Percentiles rank a stretch among this genome's conserved stretches.
Conservation (phyloP, 2,329 filamentous ascomycete species). For the Phialemoniopsis sp. region DNA sequence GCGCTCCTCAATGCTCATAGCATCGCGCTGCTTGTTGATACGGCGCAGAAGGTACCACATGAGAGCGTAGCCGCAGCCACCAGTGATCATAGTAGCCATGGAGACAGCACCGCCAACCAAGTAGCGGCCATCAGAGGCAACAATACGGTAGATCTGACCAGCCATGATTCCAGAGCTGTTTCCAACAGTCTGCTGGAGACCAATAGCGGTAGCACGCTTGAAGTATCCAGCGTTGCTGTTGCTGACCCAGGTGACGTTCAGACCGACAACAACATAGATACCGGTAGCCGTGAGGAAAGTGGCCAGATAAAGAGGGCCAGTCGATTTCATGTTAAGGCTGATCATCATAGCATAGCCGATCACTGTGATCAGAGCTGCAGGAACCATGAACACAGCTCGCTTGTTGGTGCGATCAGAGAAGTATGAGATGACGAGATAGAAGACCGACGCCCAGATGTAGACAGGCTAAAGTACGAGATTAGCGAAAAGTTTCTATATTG, state of each 20-base stretch:
- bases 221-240: conserved; percentile 12
- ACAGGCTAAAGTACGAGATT: too few species aligned
- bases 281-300: conserved; percentile 10
- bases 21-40: conserved; percentile 14
- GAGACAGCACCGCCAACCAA: too few species aligned
- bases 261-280: conserved; percentile 11
- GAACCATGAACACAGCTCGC: conserved; percentile 8
- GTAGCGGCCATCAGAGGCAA: too few species aligned
- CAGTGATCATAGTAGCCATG: too few species aligned
- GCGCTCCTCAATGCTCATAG: not conserved
- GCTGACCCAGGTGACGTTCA: conserved; percentile 11
- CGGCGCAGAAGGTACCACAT: conserved; percentile 8
- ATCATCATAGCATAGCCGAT: conserved; percentile 6
- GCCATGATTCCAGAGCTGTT: conserved; percentile 18
- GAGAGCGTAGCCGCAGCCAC: too few species aligned
- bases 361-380: conserved; percentile 5
- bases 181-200: conserved; percentile 12
- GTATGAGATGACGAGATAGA: conserved; percentile 6
- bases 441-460: conserved; percentile 5
- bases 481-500: too few species aligned
- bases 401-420: conserved; percentile 6
- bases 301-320: conserved; percentile 9
- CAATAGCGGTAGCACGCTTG: conserved; percentile 11
- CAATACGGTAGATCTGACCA: too few species aligned
- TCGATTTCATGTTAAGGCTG: conserved; percentile 6